Conservation (phyloP, 768 basidiomycete genomes). For the Amanita polypyramis region DNA sequence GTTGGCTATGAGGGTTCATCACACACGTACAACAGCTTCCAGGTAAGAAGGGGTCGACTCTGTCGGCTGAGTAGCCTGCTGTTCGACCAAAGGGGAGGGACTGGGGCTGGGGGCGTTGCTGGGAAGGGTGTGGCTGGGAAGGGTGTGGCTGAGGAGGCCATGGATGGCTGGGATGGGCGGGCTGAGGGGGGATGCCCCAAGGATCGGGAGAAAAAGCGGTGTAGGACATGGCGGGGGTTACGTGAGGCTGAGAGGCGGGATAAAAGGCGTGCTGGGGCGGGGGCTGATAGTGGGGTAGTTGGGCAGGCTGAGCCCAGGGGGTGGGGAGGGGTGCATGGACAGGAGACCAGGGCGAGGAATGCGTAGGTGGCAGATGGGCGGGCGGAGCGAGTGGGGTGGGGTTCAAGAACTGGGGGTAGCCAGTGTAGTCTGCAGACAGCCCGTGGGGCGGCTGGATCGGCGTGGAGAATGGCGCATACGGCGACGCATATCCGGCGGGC, state of each 20-base stretch:
- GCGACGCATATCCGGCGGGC: background rate
- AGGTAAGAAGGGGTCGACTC: constrained; percentile 20
- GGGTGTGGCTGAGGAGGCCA: background rate
- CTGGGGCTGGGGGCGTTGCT: constrained; percentile 7
- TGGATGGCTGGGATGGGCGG: background rate
- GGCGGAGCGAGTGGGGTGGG: constrained; percentile 9
- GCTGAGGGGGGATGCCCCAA: background rate
- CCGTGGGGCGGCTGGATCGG: constrained; percentile 11
- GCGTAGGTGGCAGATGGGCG: constrained; percentile 8
- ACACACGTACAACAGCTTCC: constrained; percentile 23
- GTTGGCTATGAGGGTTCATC: background rate
- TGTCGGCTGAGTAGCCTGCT: constrained; percentile 13
- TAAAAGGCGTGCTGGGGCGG: background rate
- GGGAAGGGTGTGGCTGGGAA: constrained; percentile 11
- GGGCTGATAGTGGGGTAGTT: constrained; percentile 9
- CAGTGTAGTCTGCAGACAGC: constrained; percentile 20
- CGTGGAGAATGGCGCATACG: constrained; percentile 11
- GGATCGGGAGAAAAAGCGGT: constrained; percentile 7
- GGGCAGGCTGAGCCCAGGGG: constrained; percentile 12
- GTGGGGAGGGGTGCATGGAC: constrained; percentile 12
- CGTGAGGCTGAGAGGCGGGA: background rate
- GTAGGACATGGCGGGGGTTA: background rate
- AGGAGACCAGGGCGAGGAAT: constrained; percentile 11
- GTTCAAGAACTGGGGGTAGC: constrained; percentile 19
- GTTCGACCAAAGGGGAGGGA: constrained; percentile 6